Evolutionary conservation across 169 alveolate species (phyloP).

Genomic region (Fabrea salina): DNA sequence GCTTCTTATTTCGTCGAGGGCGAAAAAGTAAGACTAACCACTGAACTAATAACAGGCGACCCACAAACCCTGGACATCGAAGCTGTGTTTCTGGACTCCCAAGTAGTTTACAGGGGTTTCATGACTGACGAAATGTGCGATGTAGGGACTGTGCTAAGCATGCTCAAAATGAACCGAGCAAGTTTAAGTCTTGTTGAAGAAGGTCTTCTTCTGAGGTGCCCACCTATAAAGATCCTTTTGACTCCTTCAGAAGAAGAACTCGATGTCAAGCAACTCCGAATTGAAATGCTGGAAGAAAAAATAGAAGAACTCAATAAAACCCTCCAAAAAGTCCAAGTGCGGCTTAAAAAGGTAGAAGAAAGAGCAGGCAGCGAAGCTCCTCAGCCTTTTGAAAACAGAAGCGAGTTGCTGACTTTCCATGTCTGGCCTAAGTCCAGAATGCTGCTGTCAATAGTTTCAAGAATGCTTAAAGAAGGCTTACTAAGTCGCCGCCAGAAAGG

Average conservation of each 20-base stretch:
- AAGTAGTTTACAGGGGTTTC: slow-evolving; percentile 17
- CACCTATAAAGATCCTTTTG: slow-evolving; percentile 11
- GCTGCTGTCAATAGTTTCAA: slow-evolving; percentile 57
- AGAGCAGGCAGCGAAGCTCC: not conserved
- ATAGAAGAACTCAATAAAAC: not conserved
- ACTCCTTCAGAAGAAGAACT: slow-evolving; percentile 2
- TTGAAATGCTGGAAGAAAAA: slow-evolving; percentile 11
- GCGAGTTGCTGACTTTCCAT: slow-evolving; percentile 42
- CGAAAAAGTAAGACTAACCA: slow-evolving; percentile 1
- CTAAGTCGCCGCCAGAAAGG: slow-evolving; percentile 45
- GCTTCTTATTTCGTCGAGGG: slow-evolving; percentile 2
- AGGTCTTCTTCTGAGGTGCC: slow-evolving; percentile 5
- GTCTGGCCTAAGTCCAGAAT: slow-evolving; percentile 65
- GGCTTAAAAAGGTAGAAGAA: not conserved
- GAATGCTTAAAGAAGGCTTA: slow-evolving; percentile 51
- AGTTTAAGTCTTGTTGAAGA: slow-evolving; percentile 12
- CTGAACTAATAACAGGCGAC: slow-evolving; percentile 10
- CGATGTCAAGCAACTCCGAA: slow-evolving; percentile 15
- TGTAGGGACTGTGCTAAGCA: slow-evolving; percentile 12
- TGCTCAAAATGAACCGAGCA: slow-evolving; percentile 10
- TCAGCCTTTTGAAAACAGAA: not conserved
- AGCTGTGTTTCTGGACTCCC: slow-evolving; percentile 1
- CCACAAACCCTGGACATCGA: slow-evolving; percentile 1
- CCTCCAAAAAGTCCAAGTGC: not conserved
- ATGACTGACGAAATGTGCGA: slow-evolving; percentile 33